These are phyloP conservation scores for Auxenochlorella protothecoides DNA, from an alignment of 139 green algal species.

Conservation along the genomic window DNA sequence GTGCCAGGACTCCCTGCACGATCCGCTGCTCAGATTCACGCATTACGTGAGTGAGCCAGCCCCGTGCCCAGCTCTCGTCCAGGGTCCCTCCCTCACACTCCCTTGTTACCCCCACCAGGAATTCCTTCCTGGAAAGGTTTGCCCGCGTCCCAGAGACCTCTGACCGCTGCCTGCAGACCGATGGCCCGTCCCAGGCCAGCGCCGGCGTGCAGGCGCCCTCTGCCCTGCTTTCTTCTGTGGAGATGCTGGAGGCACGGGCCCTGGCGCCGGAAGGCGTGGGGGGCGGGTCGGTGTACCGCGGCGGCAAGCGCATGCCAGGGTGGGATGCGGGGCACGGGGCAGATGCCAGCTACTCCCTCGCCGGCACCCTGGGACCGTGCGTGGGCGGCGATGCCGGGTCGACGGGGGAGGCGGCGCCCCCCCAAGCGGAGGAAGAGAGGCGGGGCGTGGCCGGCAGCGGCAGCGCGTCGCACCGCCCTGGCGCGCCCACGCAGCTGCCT, in stretches of 20 bases:
- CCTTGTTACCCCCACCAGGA: background rate
- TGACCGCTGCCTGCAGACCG: conserved; percentile 10
- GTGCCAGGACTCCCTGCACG: too few species aligned
- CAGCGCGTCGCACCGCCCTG: conserved; percentile 1
- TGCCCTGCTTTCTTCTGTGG: background rate
- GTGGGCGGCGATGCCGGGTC: background rate
- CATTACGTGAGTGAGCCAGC: too few species aligned
- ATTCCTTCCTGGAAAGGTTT: conserved; percentile 11
- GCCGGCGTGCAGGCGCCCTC: conserved; percentile 9
- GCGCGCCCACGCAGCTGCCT: too few species aligned
- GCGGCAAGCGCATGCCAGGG: background rate
- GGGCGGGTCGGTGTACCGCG: conserved; percentile 5
- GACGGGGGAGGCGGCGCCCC: background rate
- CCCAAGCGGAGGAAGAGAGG: background rate
- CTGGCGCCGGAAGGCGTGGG: conserved; percentile 8
- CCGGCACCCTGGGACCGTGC: background rate
- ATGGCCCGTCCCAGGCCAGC: background rate
- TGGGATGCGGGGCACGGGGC: too few species aligned
- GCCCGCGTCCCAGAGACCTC: conserved; percentile 4
- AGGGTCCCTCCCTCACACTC: too few species aligned
- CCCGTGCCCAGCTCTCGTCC: too few species aligned
- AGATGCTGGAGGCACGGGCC: conserved; percentile 14
- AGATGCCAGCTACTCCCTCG: too few species aligned
- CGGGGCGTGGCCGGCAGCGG: background rate
- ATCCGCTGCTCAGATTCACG: too few species aligned